Base-by-base conservation (phyloP, 352 stramenopile genomes). In the Globisporangium paddicum region DNA sequence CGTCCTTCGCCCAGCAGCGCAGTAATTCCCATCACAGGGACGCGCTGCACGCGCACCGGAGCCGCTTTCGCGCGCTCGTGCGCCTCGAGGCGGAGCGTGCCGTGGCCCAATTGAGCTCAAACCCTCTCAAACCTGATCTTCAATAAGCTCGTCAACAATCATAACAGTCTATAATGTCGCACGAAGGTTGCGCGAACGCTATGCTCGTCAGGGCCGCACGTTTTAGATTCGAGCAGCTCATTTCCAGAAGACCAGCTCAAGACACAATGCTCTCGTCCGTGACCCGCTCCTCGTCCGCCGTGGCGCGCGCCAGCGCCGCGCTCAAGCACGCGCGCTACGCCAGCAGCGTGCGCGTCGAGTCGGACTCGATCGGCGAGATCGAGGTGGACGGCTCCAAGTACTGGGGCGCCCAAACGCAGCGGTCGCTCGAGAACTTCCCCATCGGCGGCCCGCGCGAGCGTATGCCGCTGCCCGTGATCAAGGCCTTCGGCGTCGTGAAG, bases 391-490 rank as follows among this genome's bases (percentile, higher is more conserved):
- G 73, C 46, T 74, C 87, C 58, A 91, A 82, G 64, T 96, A 96
- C 62, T 98, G 89, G 87, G 91, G 91, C n/a, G 92, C 83, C 28
- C 91, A 98, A 72, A 99, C 96, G 14, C 93, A 98, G 81, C 87
- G 96, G 63, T 98, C 90, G 32, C 78, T 98, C 37, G 62, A 91
- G 64, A 98, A 99, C 78, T 99, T 99, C 73, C 89, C 90, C 32
- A 98, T 99, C 65, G 96, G 95, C 32, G 87, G 88, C 23, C 64
- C 60, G 4, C 74, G 77, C 41, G 90, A 93, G 50, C 86, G 83
- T 46, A 99, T 99, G 96, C 96, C 96, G 19, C 66, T 98, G 49
- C 80, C 95, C 19, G 80, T 99, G 23, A 95, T 98, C 35, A 92
- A 98, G 62, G 78, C 78, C 19, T 93, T 97, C 67, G 94, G 86